Evolutionary conservation across 805 yeast species (phyloP), one percentile per base, ranked within the genome.

Genomic region (Candida chauliodis): DNA sequence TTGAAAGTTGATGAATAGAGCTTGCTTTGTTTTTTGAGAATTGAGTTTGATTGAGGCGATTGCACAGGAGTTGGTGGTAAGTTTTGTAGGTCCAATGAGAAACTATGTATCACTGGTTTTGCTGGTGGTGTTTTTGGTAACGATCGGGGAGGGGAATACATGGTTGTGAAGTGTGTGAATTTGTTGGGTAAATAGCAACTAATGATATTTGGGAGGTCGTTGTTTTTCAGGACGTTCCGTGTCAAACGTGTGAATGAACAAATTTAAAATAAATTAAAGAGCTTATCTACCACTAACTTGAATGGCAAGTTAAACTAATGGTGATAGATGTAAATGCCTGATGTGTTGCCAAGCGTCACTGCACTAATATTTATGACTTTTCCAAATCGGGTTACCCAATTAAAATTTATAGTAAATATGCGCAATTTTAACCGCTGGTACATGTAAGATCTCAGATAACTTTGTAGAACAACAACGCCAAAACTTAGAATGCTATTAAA

Each of bases 1-100:
- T 39, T 37, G 15, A 39, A 39, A 14, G 21, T 15, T 5, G 38
- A 32, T n/a, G n/a, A 20, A n/a, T 23, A 20, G 5, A 11, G 10
- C 15, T 25, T 10, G 16, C 15, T 26, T n/a, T 16, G 30, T 17
- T 28, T 32, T 21, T 8, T 21, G 29, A 36, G 36, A 2, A 15
- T 15, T 26, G 29, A 22, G 18, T 15, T 7, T 5, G 32, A 30
- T 29, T 29, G 34, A 20, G 24, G 32, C 11, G 38, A 13, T 21
- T 13, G 21, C 23, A 21, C 8, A 4, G 38, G 30, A 13, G 26
- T 15, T 26, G 30, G 14, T 30, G 33, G 15, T 6, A n/a, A n/a
- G n/a, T n/a, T n/a, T n/a, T n/a, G n/a, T n/a, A n/a, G n/a, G n/a
- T n/a, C n/a, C n/a, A n/a, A n/a, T n/a, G n/a, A n/a, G n/a, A n/a